These are phyloP conservation scores for Fraxinus greggii DNA, from an alignment of 305 asterid species.

Conservation along the genomic window DNA sequence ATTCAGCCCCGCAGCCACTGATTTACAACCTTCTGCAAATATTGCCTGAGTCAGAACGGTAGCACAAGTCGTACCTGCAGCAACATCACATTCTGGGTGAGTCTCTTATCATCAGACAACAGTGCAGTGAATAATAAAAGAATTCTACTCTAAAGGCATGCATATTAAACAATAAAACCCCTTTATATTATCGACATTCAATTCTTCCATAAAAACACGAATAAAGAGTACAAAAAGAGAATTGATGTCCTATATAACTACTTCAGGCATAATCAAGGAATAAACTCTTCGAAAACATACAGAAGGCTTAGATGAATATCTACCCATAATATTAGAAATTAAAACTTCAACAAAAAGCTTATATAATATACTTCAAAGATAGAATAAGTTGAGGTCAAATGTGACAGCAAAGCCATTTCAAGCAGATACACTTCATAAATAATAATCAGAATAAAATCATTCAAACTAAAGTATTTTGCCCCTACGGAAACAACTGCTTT, in stretches of 20 bases:
- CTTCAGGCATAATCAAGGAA: background rate
- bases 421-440: background rate
- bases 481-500: background rate
- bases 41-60: constrained; percentile 86
- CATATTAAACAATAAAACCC: background rate
- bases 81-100: constrained; percentile 28
- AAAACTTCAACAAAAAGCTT: background rate
- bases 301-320: background rate
- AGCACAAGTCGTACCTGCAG: constrained; percentile 90
- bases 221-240: background rate
- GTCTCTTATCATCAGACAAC: constrained; percentile 12
- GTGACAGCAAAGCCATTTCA: constrained; percentile 2
- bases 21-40: constrained; percentile 85
- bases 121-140: background rate
- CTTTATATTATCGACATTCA: background rate
- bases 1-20: constrained; percentile 77
- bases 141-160: constrained; percentile 7
- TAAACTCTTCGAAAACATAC: background rate
- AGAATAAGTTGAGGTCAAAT: background rate
- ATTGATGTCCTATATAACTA: background rate
- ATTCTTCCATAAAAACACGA: background rate
- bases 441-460: background rate
- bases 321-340: background rate
- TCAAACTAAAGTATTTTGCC: background rate
- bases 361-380: background rate